Base-by-base conservation (phyloP, 2,329 filamentous ascomycete species). In the Nigrospora sphaerica region DNA sequence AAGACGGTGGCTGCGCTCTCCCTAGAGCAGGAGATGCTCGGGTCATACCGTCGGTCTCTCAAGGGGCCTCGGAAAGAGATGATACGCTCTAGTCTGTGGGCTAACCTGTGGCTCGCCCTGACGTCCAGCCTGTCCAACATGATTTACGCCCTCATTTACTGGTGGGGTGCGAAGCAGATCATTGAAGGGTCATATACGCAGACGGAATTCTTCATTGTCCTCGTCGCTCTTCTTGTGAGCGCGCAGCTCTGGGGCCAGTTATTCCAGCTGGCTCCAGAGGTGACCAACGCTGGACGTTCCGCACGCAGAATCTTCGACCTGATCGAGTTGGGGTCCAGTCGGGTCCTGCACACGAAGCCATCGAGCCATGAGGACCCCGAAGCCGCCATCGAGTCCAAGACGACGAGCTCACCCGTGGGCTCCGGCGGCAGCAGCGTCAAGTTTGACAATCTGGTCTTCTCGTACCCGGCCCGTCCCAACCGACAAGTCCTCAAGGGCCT, bases 101-200 rank as follows among this genome's bases (percentile, higher is more conserved):
- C 75, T 35, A 83, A 80, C 57, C 59, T 82, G 13, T 82, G 77
- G 70, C 72, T 83, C 9, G 78, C 81, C 3, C 67, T 83, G 33
- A 73, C 80, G 14, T 78, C 81, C 58, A 77, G 74, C 52, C 68
- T 77, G 11, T 77, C 81, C 17, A 85, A 84, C 56, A 72, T 86
- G 43, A 78, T 88, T 23, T 87, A 89, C 57, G 83, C 85, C 0
- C 76, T 91, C 45, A 83, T 85, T 1, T 90, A 88, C 63, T 91
- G 85, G 84, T 91, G 86, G 85, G 86, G 86, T 4, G 76, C 85
- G 0, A 83, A 79, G 54, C 79, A 81, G 51, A 86, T 90, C 49
- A 75, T 82, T 44, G 71, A 75, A 37, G 85, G 85, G 5, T 68
- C 78, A 46, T 85, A 85, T 53, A 72, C 67, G 3, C 77, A 77